Percentiles rank a stretch among this genome's conserved stretches.
These are phyloP conservation scores for Rhizophora apiculata DNA, from an alignment of 345 rosid species.

Conservation along the genomic window DNA sequence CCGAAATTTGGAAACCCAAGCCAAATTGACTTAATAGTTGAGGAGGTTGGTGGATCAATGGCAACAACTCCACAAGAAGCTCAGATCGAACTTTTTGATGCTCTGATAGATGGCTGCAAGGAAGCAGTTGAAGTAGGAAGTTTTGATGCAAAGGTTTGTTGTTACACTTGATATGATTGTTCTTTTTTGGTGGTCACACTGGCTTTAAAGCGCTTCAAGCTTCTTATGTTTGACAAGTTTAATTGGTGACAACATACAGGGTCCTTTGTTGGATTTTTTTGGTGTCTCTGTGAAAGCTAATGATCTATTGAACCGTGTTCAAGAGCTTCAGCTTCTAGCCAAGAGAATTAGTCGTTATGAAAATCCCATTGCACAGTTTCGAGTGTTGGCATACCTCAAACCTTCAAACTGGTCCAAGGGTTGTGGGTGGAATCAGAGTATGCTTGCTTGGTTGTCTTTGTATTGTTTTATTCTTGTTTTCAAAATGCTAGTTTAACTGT, in stretches of 20 bases:
- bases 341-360: slow-evolving; percentile 74
- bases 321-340: slow-evolving; percentile 83
- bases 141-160: slow-evolving; percentile 72
- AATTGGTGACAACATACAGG: slow-evolving; percentile 44
- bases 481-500: background rate
- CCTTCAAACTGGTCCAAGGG: slow-evolving; percentile 99
- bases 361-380: slow-evolving; percentile 86
- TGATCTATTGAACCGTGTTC: slow-evolving; percentile 73
- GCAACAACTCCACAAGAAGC: slow-evolving; percentile 74
- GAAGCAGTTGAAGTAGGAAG: slow-evolving; percentile 69
- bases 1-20: slow-evolving; percentile 85
- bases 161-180: background rate
- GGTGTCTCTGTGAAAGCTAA: slow-evolving; percentile 94
- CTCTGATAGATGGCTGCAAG: slow-evolving; percentile 79
- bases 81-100: slow-evolving; percentile 84
- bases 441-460: slow-evolving; percentile 15
- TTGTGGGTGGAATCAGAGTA: slow-evolving; percentile 99
- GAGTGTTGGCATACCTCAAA: slow-evolving; percentile 77
- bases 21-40: slow-evolving; percentile 65
- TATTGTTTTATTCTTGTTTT: background rate
- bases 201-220: background rate
- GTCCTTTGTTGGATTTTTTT: slow-evolving; percentile 91
- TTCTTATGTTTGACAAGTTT: background rate
- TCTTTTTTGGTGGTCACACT: background rate
- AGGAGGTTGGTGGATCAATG: slow-evolving; percentile 84